These are phyloP conservation scores for Camelina sativa DNA, from an alignment of 345 rosid genomes.

Conservation along the genomic window DNA sequence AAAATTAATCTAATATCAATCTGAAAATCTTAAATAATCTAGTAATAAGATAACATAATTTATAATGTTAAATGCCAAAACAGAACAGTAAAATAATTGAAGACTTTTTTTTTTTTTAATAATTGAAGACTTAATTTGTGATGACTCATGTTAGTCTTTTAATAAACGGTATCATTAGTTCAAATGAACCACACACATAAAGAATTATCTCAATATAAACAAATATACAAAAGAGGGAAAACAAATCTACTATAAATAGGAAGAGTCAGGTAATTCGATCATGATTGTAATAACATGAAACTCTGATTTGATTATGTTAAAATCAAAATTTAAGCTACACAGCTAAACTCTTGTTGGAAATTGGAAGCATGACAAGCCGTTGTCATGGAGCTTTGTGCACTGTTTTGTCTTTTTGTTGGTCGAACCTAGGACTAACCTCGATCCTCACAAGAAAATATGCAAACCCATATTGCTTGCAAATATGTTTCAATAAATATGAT, in stretches of 20 bases:
- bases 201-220: slow-evolving; percentile 13
- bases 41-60: background rate
- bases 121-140: slow-evolving; percentile 4
- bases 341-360: slow-evolving; percentile 9
- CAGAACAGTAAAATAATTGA: background rate
- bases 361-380: slow-evolving; percentile 26
- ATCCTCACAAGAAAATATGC: slow-evolving; percentile 32
- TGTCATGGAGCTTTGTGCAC: slow-evolving; percentile 41
- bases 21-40: background rate
- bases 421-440: slow-evolving; percentile 45
- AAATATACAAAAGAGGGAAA: slow-evolving; percentile 34
- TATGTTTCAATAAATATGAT: background rate
- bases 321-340: slow-evolving; percentile 14
- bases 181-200: background rate
- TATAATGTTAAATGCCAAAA: background rate
- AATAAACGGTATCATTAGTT: slow-evolving; percentile 13
- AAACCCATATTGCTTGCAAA: slow-evolving; percentile 14
- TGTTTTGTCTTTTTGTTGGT: slow-evolving; percentile 23
- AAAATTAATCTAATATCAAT: background rate
- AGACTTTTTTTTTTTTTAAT: no score
- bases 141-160: slow-evolving; percentile 14
- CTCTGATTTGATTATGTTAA: slow-evolving; percentile 6
- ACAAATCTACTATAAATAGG: slow-evolving; percentile 39
- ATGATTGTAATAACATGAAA: slow-evolving; percentile 25
- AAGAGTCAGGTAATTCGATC: slow-evolving; percentile 34